A percentile compares a stretch with the other conserved stretches of the same genome.
phyloP scores from a whole-genome alignment of 192 early-diverging fungal genomes.

The Funneliformis geosporum region DNA sequence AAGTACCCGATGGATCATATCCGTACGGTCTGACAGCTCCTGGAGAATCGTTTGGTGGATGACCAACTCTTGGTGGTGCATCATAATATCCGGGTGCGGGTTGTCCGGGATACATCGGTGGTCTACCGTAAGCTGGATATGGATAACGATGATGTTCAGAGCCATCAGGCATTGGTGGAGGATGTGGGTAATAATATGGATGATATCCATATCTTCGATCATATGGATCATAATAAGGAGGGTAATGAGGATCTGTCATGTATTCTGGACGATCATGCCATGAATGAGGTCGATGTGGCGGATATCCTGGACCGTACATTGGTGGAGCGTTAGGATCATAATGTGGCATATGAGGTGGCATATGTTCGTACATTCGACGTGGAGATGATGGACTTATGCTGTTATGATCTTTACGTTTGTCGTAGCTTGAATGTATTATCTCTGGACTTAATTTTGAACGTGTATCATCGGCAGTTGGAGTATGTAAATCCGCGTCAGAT shows the following conservation, averaged over 20 bases:
- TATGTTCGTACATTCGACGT: neutral
- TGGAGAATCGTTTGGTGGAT: neutral
- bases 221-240: constrained; percentile 10
- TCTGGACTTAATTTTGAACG: neutral
- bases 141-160: constrained; percentile 7
- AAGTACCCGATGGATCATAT: neutral
- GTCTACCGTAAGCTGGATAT: neutral
- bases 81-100: constrained; percentile 1
- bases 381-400: neutral
- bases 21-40: neutral
- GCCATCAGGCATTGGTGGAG: neutral
- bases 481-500: neutral
- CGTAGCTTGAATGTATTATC: neutral
- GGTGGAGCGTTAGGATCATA: neutral
- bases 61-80: neutral
- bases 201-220: constrained; percentile 11
- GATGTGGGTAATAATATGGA: constrained; percentile 5
- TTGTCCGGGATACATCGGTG: neutral
- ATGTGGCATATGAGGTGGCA: neutral
- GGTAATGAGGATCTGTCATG: neutral
- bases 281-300: neutral
- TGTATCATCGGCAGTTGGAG: neutral
- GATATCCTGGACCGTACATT: neutral
- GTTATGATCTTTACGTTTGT: neutral
- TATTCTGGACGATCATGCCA: neutral